Conservation (phyloP, 805 yeast species). For the Kodamaea lidongshanica region DNA sequence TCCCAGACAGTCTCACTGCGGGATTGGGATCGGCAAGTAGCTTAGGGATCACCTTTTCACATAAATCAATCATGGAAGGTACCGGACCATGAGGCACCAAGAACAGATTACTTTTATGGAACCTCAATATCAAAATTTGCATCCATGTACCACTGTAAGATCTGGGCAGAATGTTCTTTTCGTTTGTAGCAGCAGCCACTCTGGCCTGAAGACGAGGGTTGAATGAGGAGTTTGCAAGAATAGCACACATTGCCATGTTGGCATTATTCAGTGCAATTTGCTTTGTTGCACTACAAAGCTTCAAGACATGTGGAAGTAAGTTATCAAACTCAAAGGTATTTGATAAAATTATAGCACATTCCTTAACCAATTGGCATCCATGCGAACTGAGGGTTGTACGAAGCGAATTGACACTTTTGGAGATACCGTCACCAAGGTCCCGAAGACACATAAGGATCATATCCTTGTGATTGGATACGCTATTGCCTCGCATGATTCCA, state of each 20-base stretch:
- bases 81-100: constrained; percentile 22
- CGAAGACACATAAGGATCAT: constrained; percentile 27
- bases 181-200: constrained; percentile 48
- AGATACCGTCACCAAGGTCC: constrained; percentile 46
- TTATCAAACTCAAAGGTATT: constrained; percentile 45
- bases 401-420: constrained; percentile 63
- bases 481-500: constrained; percentile 54
- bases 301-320: constrained; percentile 43
- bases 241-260: constrained; percentile 47
- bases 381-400: constrained; percentile 77
- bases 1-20: constrained; percentile 66
- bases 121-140: constrained; percentile 52
- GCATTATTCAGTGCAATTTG: constrained; percentile 57
- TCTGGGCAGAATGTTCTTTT: constrained; percentile 68
- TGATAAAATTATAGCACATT: constrained; percentile 42
- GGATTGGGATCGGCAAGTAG: constrained; percentile 78
- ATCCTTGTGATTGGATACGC: constrained; percentile 32
- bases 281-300: constrained; percentile 55
- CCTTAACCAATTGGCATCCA: constrained; percentile 74
- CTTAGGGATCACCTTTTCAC: constrained; percentile 48
- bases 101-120: constrained; percentile 29
- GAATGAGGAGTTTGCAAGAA: constrained; percentile 52
- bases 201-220: constrained; percentile 46
- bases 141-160: constrained; percentile 66
- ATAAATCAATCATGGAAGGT: constrained; percentile 27